Conservation (phyloP, 202 grass and related monocot species). For the Panicum virgatum region DNA sequence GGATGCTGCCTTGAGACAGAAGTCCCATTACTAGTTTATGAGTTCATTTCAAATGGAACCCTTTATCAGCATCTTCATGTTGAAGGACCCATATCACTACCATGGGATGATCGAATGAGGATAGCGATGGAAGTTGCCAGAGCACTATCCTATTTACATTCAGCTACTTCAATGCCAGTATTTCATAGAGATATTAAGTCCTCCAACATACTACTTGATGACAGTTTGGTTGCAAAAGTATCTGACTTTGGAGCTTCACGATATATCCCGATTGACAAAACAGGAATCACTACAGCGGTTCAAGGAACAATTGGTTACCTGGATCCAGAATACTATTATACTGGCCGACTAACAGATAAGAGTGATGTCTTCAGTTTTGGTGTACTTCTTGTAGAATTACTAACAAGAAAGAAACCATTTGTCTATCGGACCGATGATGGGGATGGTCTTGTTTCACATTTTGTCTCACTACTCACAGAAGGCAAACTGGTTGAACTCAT, state of each 20-base stretch:
- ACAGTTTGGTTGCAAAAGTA: neutral
- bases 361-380: conserved; percentile 39
- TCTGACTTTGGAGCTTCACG: neutral
- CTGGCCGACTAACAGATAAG: neutral
- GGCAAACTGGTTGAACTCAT: conserved; percentile 14
- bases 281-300: neutral
- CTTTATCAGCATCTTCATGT: conserved; percentile 49
- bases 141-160: conserved; percentile 48
- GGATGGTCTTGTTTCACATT: conserved; percentile 27
- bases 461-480: neutral
- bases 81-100: conserved; percentile 13
- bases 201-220: neutral
- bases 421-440: neutral
- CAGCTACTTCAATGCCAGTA: neutral
- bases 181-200: neutral
- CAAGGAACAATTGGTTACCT: conserved; percentile 11
- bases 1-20: conserved; percentile 58
- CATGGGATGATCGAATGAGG: conserved; percentile 45
- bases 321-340: conserved; percentile 15
- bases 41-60: conserved; percentile 60
- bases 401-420: conserved; percentile 30
- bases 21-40: conserved; percentile 51
- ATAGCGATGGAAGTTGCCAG: conserved; percentile 41
- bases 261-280: neutral
- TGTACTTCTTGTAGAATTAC: conserved; percentile 44